Conservation (phyloP, 495 filamentous ascomycete genomes). For the Aspergillus carlsbadensis region DNA sequence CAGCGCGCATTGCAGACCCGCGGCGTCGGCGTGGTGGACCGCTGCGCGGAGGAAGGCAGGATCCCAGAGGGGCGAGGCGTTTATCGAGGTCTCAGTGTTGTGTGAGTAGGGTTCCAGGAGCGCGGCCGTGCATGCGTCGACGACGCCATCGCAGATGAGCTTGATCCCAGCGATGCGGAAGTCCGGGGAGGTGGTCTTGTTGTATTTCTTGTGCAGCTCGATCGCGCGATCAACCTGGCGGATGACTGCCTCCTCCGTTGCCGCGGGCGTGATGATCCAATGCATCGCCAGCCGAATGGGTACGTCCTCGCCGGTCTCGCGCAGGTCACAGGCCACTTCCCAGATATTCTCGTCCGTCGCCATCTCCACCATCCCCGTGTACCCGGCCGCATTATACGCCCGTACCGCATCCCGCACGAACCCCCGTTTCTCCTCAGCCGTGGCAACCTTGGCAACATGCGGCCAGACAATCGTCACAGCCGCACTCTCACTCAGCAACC, state of each 20-base stretch:
- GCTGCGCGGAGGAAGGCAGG: slow-evolving; percentile 46
- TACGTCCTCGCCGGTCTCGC: slow-evolving; percentile 29
- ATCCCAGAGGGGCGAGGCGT: slow-evolving; percentile 50
- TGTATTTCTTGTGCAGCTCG: slow-evolving; percentile 49
- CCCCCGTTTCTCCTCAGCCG: slow-evolving; percentile 47
- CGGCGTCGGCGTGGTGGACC: slow-evolving; percentile 47
- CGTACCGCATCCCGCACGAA: slow-evolving; percentile 36
- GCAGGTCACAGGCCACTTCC: slow-evolving; percentile 46
- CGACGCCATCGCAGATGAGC: slow-evolving; percentile 65
- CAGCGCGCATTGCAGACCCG: slow-evolving; percentile 58
- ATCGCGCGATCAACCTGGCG: slow-evolving; percentile 60
- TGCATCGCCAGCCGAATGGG: slow-evolving; percentile 57
- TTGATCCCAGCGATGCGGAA: slow-evolving; percentile 65
- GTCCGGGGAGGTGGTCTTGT: slow-evolving; percentile 45
- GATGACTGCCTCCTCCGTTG: slow-evolving; percentile 41
- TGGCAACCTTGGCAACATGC: slow-evolving; percentile 49
- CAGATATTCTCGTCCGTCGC: slow-evolving; percentile 61
- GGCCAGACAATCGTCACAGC: slow-evolving; percentile 61
- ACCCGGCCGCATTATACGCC: slow-evolving; percentile 52
- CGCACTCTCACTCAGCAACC: slow-evolving; percentile 56
- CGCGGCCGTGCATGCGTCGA: slow-evolving; percentile 66
- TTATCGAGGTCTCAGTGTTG: slow-evolving; percentile 5
- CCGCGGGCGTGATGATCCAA: slow-evolving; percentile 55
- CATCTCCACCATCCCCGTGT: slow-evolving; percentile 63
- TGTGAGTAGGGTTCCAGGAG: slow-evolving; percentile 58